These are phyloP conservation scores for Phycomyces blakesleeanus DNA, from an alignment of 192 early-diverging fungal species.

Conservation along the genomic window DNA sequence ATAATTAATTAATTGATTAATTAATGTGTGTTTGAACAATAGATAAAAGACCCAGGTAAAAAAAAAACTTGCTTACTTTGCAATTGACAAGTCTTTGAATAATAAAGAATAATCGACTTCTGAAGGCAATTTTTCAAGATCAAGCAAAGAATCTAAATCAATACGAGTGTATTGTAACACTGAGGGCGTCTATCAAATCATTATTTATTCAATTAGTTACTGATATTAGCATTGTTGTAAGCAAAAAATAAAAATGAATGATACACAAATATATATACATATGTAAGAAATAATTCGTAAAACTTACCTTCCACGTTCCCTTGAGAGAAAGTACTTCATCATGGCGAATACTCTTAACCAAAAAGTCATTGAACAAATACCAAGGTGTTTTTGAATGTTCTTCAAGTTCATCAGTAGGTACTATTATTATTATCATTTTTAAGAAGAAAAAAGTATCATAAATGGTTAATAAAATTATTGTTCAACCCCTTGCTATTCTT, in stretches of 20 bases:
- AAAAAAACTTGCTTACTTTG: conserved; percentile 62
- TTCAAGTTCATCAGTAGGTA: conserved; percentile 36
- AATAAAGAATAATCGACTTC: conserved; percentile 48
- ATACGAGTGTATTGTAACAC: conserved; percentile 65
- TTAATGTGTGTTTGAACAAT: not conserved
- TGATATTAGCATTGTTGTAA: too few species aligned
- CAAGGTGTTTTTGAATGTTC: conserved; percentile 49
- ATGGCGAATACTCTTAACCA: conserved; percentile 73
- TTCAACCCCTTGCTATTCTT: too few species aligned
- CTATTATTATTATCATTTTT: too few species aligned
- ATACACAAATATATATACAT: not conserved
- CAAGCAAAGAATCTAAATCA: conserved; percentile 48
- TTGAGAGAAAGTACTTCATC: conserved; percentile 61
- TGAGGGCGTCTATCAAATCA: conserved; percentile 42
- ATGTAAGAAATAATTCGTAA: not conserved
- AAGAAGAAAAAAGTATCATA: too few species aligned
- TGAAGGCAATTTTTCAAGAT: conserved; percentile 39
- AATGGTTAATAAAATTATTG: too few species aligned
- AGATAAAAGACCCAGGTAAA: too few species aligned
- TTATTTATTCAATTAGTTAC: not conserved
- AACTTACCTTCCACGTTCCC: conserved; percentile 47
- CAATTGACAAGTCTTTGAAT: conserved; percentile 54
- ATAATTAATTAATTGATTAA: conserved; percentile 9
- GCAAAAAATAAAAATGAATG: not conserved
- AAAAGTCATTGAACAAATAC: conserved; percentile 95